A percentile compares a stretch with the other conserved stretches of the same genome.
Conservation (phyloP, 1,284 basidiomycete species). For the Marasmius oreades region DNA sequence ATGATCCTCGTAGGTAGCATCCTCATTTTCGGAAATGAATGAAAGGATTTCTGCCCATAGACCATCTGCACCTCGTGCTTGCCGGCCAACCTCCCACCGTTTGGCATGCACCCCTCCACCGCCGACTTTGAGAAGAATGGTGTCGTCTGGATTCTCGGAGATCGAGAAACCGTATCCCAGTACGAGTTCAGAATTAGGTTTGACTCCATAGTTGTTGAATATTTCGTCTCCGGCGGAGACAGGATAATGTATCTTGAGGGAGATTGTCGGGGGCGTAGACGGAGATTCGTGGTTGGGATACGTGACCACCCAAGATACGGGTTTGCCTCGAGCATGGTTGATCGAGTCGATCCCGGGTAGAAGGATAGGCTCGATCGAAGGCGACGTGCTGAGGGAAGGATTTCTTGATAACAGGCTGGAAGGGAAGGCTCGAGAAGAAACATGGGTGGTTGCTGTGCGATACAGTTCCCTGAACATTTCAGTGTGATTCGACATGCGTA, state of each 20-base stretch:
- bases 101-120: constrained; percentile 34
- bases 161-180: constrained; percentile 87
- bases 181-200: constrained; percentile 84
- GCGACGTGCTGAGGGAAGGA: constrained; percentile 48
- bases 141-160: constrained; percentile 76
- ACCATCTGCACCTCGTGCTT: constrained; percentile 49
- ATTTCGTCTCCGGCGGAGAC: constrained; percentile 52
- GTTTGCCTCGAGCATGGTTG: constrained; percentile 73
- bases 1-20: constrained; percentile 49
- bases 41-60: constrained; percentile 57
- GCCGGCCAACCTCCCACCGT: constrained; percentile 62
- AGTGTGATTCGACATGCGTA: neutral
- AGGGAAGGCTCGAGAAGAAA: constrained; percentile 87
- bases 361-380: constrained; percentile 69
- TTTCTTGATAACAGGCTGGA: constrained; percentile 66
- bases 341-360: constrained; percentile 83
- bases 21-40: constrained; percentile 36
- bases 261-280: constrained; percentile 17
- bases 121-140: constrained; percentile 75
- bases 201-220: constrained; percentile 88
- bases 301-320: constrained; percentile 76
- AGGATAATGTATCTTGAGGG: constrained; percentile 47
- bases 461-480: constrained; percentile 64
- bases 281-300: constrained; percentile 24
- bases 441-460: constrained; percentile 66